Base-by-base conservation (phyloP, 2,329 filamentous ascomycete species). In the Aspergillaceae sp. region DNA sequence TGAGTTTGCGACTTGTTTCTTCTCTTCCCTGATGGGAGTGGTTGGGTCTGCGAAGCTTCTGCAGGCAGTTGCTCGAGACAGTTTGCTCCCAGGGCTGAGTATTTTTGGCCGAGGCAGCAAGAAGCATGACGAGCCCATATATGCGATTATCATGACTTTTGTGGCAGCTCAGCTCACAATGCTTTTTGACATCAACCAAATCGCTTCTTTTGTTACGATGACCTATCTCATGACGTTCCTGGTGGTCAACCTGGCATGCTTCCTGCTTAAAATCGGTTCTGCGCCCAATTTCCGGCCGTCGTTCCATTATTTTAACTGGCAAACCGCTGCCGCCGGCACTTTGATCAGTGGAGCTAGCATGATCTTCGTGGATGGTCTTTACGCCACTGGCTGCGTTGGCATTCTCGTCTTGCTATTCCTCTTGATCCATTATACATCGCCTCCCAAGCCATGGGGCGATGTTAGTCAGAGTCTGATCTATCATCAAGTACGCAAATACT, bases 191-290 rank as follows among this genome's bases (percentile, higher is more conserved):
- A 78, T 94, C 54, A 92, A 94, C 62, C 84, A 87, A 59, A 94
- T 94, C 56, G 88, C 88, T 4, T 91, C 87, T 0, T 82, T 94
- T 47, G 87, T 94, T 40, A 91, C 88, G 2, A 94, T 94, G 86
- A 86, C 86, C 10, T 94, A 92, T 61, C 79, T 92, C 59, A 91
- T 94, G 84, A 94, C 88, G 0, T 94, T 94, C 59, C 78, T 94
- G 43, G 86, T 91, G 36, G 92, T 87, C 66, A 94, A 94, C 53
- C 68, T 94, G 6, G 88, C 88, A 5, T 94, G 87, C 55, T 94
- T 94, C 57, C 71, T 94, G 1, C 74, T 94, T 46, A 91, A 91
- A 62, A 84, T 94, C 47, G 84, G 87, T 1, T 91, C 88, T 1
- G 88, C 88, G 0, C 88, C 88, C 3, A 94, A 94, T 60, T 94